These are phyloP conservation scores for Pelargonium citronellum DNA, from an alignment of 441 rosid genomes.

Conservation along the genomic window DNA sequence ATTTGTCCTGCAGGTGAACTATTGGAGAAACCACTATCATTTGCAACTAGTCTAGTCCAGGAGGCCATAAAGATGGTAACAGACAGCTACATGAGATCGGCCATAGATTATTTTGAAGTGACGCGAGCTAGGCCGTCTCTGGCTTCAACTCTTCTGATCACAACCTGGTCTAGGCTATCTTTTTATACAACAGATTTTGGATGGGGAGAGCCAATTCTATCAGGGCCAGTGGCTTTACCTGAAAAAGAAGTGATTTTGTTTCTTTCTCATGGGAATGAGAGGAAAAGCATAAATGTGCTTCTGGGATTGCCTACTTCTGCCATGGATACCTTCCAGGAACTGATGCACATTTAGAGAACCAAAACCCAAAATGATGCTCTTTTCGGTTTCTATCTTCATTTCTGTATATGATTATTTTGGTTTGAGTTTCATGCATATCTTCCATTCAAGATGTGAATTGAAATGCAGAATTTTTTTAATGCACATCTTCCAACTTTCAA, in stretches of 20 bases:
- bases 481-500: too few relatives aligned
- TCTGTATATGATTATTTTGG: too few relatives aligned
- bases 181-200: constrained; percentile 77
- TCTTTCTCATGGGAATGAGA: constrained; percentile 72
- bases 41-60: constrained; percentile 51
- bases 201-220: constrained; percentile 74
- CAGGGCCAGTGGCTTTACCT: constrained; percentile 79
- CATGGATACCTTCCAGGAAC: constrained; percentile 59
- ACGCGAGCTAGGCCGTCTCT: constrained; percentile 83
- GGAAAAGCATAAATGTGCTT: constrained; percentile 74
- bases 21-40: constrained; percentile 48
- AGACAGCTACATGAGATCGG: constrained; percentile 77
- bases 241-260: constrained; percentile 81
- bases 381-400: too few relatives aligned
- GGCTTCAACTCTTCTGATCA: constrained; percentile 62
- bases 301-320: constrained; percentile 73
- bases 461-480: too few relatives aligned
- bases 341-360: constrained; percentile 31
- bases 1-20: constrained; percentile 56
- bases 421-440: too few relatives aligned
- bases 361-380: background rate
- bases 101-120: constrained; percentile 73
- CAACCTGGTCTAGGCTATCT: constrained; percentile 73
- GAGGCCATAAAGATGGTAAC: constrained; percentile 62
- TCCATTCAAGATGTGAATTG: too few relatives aligned